These are phyloP conservation scores for Pleurotus platypus DNA, from an alignment of 768 basidiomycete genomes.

Conservation along the genomic window DNA sequence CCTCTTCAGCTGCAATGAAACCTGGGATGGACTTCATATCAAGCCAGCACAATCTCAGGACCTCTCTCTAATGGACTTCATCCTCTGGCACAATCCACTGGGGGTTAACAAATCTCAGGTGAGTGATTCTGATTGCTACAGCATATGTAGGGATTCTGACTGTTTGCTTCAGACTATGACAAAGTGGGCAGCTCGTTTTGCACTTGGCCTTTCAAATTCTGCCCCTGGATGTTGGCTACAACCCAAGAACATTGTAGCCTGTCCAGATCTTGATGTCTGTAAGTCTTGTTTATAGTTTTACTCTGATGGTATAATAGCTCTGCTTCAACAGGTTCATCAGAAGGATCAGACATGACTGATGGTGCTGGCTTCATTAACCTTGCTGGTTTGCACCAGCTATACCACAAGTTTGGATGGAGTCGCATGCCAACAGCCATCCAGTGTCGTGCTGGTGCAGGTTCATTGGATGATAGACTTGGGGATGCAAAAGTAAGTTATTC, in stretches of 20 bases:
- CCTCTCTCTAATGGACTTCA: conserved; percentile 34
- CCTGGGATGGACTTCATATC: conserved; percentile 10
- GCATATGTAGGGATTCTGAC: not conserved
- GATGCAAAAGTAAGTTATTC: conserved; percentile 1
- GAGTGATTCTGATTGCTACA: not conserved
- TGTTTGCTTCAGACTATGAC: conserved; percentile 34
- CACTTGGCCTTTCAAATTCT: conserved; percentile 48
- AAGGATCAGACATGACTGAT: conserved; percentile 36
- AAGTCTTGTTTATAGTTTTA: conserved; percentile 9
- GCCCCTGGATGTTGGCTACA: conserved; percentile 36
- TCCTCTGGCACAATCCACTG: conserved; percentile 43
- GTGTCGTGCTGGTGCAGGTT: conserved; percentile 28
- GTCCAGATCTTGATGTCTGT: conserved; percentile 33
- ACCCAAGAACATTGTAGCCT: conserved; percentile 21
- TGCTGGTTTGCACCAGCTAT: conserved; percentile 21
- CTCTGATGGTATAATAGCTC: not conserved
- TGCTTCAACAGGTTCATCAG: conserved; percentile 18
- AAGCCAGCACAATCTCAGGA: not conserved
- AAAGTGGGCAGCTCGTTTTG: conserved; percentile 48
- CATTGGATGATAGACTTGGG: not conserved
- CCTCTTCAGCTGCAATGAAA: conserved; percentile 52
- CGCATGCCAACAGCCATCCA: conserved; percentile 35
- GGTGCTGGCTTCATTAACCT: conserved; percentile 34
- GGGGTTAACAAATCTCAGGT: conserved; percentile 38
- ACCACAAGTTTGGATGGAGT: conserved; percentile 26